Base-by-base conservation (phyloP, 23 red algal genomes). In the Gracilariopsis chorda region DNA sequence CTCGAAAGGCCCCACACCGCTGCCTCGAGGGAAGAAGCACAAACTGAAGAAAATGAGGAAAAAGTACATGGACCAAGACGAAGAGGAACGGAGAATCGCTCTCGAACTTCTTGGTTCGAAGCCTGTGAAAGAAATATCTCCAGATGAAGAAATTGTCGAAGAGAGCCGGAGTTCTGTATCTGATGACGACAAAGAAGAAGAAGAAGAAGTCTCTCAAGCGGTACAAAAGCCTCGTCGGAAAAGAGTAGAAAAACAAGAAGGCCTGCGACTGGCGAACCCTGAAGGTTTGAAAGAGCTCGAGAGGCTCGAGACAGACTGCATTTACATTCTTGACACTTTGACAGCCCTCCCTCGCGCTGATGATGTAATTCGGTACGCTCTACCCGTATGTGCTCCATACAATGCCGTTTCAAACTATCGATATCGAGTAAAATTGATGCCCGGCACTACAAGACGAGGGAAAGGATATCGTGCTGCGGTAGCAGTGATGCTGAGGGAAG, bases 391-490 rank as follows among this genome's bases (percentile, higher is more conserved):
- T 78, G 97, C 97, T 25, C 97, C 97, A 16, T 96, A 94, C 53
- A 46, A 59, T n/a, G 84, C 97, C 4, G 43, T 99, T 27, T 43
- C 91, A 25, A 74, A 83, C 35, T 99, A 88, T 53, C 61, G 88
- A 76, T 99, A 99, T 86, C 82, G 87, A 48, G 93, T 94, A 17
- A 99, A 99, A 88, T 63, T 99, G 27, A 84, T 99, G 57, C 97
- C 97, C 14, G 97, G 97, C 9, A 88, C 77, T 11, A 64, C 89
- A 51, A 99, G 95, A 56, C 90, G 93, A 27, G 97, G 97, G 62
- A 95, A 96, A 53, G 97, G 89, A 39, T 92, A 85, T 53, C 82
- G 95, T 23, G 81, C 91, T 1, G 80, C 79, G 17, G 48, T 80
- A 9, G 81, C 44, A 17, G 53, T 86, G 7, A 86, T 82, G 64